These are phyloP conservation scores for Thymus mandschuricus DNA, from an alignment of 257 asterid genomes.

Conservation along the genomic window DNA sequence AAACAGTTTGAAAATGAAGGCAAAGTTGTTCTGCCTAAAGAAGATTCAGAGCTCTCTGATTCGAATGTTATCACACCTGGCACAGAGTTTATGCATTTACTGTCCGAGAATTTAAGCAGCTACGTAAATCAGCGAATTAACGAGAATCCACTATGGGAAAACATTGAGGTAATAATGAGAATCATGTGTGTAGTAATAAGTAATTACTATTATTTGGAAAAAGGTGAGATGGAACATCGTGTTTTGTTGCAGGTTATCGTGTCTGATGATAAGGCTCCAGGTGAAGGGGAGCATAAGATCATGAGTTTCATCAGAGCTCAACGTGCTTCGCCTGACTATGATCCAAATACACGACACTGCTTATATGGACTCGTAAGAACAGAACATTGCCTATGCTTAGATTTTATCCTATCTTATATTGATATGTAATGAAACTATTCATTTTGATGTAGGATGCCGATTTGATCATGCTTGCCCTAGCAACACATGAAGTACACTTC, in stretches of 20 bases:
- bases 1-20: slow-evolving; percentile 50
- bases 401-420: background rate
- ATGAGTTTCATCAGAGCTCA: slow-evolving; percentile 65
- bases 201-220: background rate
- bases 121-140: slow-evolving; percentile 42
- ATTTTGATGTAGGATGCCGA: slow-evolving; percentile 63
- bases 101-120: slow-evolving; percentile 41
- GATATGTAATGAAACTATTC: background rate
- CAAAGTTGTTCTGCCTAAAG: slow-evolving; percentile 44
- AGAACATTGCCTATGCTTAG: background rate
- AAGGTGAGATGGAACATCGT: background rate
- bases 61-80: slow-evolving; percentile 71
- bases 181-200: no score
- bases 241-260: slow-evolving; percentile 55
- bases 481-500: slow-evolving; percentile 68
- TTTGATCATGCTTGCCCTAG: slow-evolving; percentile 66
- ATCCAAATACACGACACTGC: slow-evolving; percentile 67
- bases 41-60: slow-evolving; percentile 54
- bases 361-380: slow-evolving; percentile 60
- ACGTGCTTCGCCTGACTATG: slow-evolving; percentile 49
- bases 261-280: slow-evolving; percentile 72
- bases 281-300: slow-evolving; percentile 82
- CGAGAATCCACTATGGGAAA: slow-evolving; percentile 49
- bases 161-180: slow-evolving; percentile 47
- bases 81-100: slow-evolving; percentile 56